Base-by-base conservation (phyloP, 2,329 filamentous ascomycete species). In the Dactylellina drechsleri region DNA sequence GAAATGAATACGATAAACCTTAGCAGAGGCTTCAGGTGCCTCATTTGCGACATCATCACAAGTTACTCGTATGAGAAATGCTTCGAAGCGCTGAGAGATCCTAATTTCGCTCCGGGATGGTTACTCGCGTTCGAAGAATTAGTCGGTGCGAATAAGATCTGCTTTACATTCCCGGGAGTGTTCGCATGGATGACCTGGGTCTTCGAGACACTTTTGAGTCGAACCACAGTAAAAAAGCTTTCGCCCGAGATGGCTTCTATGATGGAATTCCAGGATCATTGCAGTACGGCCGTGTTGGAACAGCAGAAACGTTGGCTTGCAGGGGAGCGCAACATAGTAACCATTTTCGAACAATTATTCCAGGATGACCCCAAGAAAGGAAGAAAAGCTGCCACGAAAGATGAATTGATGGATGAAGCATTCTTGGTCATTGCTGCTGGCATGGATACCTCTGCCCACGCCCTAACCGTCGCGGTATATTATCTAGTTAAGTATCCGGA, bases 391-490 rank as follows among this genome's bases (percentile, higher is more conserved):
- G 59, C 45, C 52, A 62, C 26, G 40, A 62, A 62, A n/a, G 59
- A 52, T 53, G 45, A 62, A 40, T 40, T 66, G 43, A 20, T 15
- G 36, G 50, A 56, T 40, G 62, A 66, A 40, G 62, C 62, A 20
- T 58, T 66, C 50, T n/a, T 66, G 12, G 53, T 66, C 36, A 58
- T 66, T 28, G 62, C 50, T 8, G 62, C 62, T 43, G 62, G 62
- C 26, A 66, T 66, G 62, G 62, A 66, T 58, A 66, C 62, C 50
- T 56, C 62, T 49, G 62, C 50, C 36, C 62, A 66, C 52, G 53
- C 62, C 4, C 23, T 66, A n/a, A 57, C 49, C 28, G 53, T 66
- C 12, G 62, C 62, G 45, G 36, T 50, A 57, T 66, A 66, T 50
- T 66, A 66, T 50, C 20, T 66, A 18, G 36, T 66, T 16, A 66